Evolutionary conservation across 192 early-diverging fungal genomes (phyloP).

Genomic region (Phycomyces nitens): DNA sequence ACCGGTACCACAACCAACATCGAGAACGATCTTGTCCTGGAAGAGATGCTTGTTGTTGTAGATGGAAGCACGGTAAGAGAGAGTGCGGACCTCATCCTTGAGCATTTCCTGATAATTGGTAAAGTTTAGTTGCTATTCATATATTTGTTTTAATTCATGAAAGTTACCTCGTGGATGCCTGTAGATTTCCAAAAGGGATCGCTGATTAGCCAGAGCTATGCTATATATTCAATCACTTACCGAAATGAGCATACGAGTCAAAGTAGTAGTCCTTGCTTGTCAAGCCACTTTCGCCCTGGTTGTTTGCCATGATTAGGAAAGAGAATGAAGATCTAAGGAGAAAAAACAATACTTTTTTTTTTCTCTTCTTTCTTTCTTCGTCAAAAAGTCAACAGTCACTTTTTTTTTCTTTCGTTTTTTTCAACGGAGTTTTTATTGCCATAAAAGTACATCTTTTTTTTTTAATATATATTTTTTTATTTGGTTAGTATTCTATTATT

Average conservation of each 20-base stretch:
- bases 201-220: background rate
- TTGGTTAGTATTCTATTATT: too few species aligned
- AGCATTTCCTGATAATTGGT: slow-evolving; percentile 73
- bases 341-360: background rate
- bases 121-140: background rate
- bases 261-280: slow-evolving; percentile 86
- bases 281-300: slow-evolving; percentile 5
- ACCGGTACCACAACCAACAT: slow-evolving; percentile 99
- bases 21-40: slow-evolving; percentile 94
- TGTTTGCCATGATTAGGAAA: background rate
- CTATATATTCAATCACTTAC: slow-evolving; percentile 33
- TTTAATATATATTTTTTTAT: too few species aligned
- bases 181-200: background rate
- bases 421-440: too few species aligned
- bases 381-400: too few species aligned
- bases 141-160: background rate
- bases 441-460: too few species aligned
- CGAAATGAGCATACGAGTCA: slow-evolving; percentile 97
- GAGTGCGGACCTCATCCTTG: slow-evolving; percentile 96
- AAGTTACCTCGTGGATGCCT: slow-evolving; percentile 23
- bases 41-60: slow-evolving; percentile 95
- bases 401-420: too few species aligned
- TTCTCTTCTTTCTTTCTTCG: too few species aligned
- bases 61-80: slow-evolving; percentile 89
- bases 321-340: background rate